These are phyloP conservation scores for Phytopythium montanum DNA, from an alignment of 352 stramenopile species.

Conservation along the genomic window DNA sequence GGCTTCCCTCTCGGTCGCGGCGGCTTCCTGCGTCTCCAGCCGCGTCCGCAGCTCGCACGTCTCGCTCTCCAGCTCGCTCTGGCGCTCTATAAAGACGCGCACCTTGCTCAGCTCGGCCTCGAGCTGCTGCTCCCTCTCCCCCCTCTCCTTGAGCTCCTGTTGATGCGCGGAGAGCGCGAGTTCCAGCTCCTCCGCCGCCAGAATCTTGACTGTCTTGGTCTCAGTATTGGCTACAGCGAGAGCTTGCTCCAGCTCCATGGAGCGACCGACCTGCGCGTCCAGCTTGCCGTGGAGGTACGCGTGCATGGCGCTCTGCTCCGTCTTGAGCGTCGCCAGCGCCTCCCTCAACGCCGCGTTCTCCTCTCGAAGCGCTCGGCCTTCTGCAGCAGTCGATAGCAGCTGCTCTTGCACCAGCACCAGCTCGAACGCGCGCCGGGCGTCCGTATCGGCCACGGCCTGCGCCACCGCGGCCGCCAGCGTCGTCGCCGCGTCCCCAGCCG, in stretches of 20 bases:
- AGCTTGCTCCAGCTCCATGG: slow-evolving; percentile 47
- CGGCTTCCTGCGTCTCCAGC: slow-evolving; percentile 22
- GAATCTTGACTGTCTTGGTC: no score
- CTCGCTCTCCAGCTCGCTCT: slow-evolving; percentile 40
- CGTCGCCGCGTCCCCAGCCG: not conserved
- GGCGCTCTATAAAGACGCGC: slow-evolving; percentile 48
- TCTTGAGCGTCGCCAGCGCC: slow-evolving; percentile 30
- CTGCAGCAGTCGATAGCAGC: slow-evolving; percentile 26
- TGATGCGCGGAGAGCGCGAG: no score
- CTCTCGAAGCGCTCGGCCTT: slow-evolving; percentile 33
- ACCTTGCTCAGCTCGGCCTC: slow-evolving; percentile 39
- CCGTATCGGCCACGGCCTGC: slow-evolving; percentile 37
- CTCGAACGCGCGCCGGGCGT: slow-evolving; percentile 59
- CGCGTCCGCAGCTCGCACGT: slow-evolving; percentile 29
- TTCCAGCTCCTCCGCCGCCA: slow-evolving; percentile 11
- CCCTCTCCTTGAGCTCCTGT: no score
- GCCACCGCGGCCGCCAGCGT: slow-evolving; percentile 48
- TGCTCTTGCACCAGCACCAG: slow-evolving; percentile 66
- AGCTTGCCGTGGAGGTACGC: slow-evolving; percentile 86
- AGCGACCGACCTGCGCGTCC: slow-evolving; percentile 70
- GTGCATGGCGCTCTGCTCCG: slow-evolving; percentile 82
- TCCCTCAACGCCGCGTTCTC: slow-evolving; percentile 48
- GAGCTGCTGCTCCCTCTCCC: slow-evolving; percentile 14
- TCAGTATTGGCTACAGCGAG: slow-evolving; percentile 14
- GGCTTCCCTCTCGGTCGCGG: slow-evolving; percentile 30